Evolutionary conservation across 345 rosid species (phyloP), one percentile per base, ranked within the genome.

Genomic region (Eucalyptus sp.): DNA sequence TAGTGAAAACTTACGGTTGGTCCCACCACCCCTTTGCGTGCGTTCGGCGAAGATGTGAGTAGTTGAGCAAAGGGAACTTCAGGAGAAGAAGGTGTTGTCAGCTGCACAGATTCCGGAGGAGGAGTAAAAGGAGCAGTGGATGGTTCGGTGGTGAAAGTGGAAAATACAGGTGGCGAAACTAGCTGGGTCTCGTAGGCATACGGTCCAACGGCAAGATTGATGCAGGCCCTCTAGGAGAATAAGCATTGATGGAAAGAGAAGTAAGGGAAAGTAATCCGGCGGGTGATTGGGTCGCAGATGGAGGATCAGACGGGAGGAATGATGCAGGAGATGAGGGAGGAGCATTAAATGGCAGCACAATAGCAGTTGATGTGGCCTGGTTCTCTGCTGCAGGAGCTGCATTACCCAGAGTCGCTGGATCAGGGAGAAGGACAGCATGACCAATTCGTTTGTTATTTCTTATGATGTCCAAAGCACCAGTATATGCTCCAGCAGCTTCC

Each of bases 321-420:
- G 99, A 95, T 83, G 96, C 98, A 50, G 99, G 99, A 84, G 99
- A 97, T 86, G 99, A 97, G 50, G 99, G 99, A 89, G 99, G 99
- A 41, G 99, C 98, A 79, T 94, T 94, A 86, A 97, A 96, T 41
- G 99, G 97, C 56, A 95, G 93, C 11, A 93, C 91, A 52, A 93
- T 79, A 16, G 96, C 89, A 87, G 96, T 94, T 10, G 96, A 93
- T 86, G 91, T 90, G 43, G 94, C 90, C 83, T 88, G 93, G 92
- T 91, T 95, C 87, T 90, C 94, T 86, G 91, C 49, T 29, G 92
- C 86, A 86, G 94, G 89, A 25, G 90, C 93, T 18, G 93, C 90
- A 89, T 71, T 89, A 15, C 90, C 92, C 20, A 93, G 89, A 89
- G 89, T 91, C 87, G 88, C 93, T 25, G 94, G 95, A 90, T 96